Evolutionary conservation across 495 filamentous ascomycete genomes (phyloP).

Genomic region (Aspergillus nidulans): DNA sequence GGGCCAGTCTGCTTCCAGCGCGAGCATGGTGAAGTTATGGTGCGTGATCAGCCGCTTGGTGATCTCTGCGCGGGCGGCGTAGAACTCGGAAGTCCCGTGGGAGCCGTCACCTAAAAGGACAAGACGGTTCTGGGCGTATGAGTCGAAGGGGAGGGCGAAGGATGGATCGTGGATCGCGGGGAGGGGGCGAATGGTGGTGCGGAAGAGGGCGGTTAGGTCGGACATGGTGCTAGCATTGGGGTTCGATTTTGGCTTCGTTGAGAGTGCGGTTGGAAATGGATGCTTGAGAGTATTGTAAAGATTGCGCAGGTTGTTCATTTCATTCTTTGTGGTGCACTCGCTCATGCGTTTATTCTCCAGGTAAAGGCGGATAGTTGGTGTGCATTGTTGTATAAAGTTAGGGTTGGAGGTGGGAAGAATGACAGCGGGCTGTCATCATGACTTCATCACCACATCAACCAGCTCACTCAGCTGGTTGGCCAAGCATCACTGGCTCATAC

Average conservation of each 20-base stretch:
- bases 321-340: not conserved
- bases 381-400: not conserved
- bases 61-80: conserved; percentile 50
- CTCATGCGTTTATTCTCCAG: not conserved
- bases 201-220: conserved; percentile 32
- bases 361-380: not conserved
- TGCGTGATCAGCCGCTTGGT: conserved; percentile 49
- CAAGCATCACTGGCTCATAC: no score
- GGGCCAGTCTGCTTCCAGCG: conserved; percentile 57
- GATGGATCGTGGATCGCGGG: conserved; percentile 31
- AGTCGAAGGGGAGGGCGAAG: conserved; percentile 43
- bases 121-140: conserved; percentile 38
- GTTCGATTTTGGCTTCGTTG: not conserved
- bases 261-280: not conserved
- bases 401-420: not conserved
- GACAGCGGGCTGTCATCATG: conserved; percentile 12
- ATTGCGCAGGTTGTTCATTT: not conserved
- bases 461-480: no score
- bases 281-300: not conserved
- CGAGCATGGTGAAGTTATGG: conserved; percentile 54
- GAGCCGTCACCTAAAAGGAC: conserved; percentile 54
- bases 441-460: conserved; percentile 10
- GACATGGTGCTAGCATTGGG: conserved; percentile 22
- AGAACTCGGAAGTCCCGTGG: conserved; percentile 60
- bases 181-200: conserved; percentile 34